A percentile compares a stretch with the other conserved stretches of the same genome.
Conservation (phyloP, 164 flowering plant species). For the Chimonanthus praecox region DNA sequence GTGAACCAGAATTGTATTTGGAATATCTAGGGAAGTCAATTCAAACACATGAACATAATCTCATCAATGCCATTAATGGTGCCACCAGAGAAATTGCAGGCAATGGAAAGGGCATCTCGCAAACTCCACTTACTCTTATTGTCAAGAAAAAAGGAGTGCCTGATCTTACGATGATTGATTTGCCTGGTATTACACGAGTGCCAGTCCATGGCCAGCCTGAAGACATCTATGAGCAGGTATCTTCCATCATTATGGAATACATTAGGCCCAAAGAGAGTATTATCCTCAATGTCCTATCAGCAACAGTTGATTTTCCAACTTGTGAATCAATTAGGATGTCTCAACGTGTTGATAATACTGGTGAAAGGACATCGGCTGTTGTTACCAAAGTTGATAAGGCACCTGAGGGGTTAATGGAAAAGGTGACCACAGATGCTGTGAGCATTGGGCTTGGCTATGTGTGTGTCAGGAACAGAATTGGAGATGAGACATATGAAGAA, state of each 20-base stretch:
- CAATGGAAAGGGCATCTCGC: slow-evolving; percentile 29
- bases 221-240: slow-evolving; percentile 41
- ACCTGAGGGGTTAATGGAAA: slow-evolving; percentile 30
- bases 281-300: slow-evolving; percentile 40
- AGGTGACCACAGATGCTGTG: slow-evolving; percentile 34
- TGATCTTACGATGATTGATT: slow-evolving; percentile 31
- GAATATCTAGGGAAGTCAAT: slow-evolving; percentile 21
- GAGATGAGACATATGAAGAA: slow-evolving; percentile 37
- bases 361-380: slow-evolving; percentile 40
- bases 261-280: slow-evolving; percentile 41
- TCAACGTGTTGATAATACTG: slow-evolving; percentile 35
- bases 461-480: slow-evolving; percentile 40
- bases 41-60: slow-evolving; percentile 15
- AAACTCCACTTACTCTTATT: slow-evolving; percentile 27
- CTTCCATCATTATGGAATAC: slow-evolving; percentile 32
- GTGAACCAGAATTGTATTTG: slow-evolving; percentile 4
- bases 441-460: slow-evolving; percentile 42
- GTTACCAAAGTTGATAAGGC: slow-evolving; percentile 41
- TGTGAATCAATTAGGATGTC: slow-evolving; percentile 58
- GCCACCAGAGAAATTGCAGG: slow-evolving; percentile 42
- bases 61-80: slow-evolving; percentile 20
- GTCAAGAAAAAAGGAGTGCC: slow-evolving; percentile 34
- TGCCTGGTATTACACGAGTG: slow-evolving; percentile 44
- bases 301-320: slow-evolving; percentile 41
- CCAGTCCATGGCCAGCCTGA: slow-evolving; percentile 50